Evolutionary conservation across 2,329 filamentous ascomycete genomes (phyloP).

Genomic region (Cladobotryum mycophilum): DNA sequence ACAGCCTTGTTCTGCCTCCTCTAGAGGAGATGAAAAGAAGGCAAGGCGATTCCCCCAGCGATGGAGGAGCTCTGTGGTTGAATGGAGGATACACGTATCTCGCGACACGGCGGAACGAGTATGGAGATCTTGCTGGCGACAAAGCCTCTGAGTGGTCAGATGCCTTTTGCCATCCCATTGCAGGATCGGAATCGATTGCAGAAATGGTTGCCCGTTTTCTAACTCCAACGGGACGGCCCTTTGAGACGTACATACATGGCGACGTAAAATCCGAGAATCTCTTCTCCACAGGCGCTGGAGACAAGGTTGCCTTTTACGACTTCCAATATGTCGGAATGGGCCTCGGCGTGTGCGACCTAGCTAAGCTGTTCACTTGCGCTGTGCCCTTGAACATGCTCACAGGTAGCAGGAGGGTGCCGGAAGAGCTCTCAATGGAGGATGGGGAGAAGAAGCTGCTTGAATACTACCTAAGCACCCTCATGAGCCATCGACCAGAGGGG

Average conservation of each 20-base stretch:
- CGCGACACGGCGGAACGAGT: slow-evolving; percentile 54
- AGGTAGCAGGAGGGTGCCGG: slow-evolving; percentile 20
- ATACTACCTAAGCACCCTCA: slow-evolving; percentile 39
- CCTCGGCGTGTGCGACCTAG: slow-evolving; percentile 58
- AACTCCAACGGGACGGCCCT: slow-evolving; percentile 35
- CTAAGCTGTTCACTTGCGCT: slow-evolving; percentile 62
- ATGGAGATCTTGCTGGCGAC: slow-evolving; percentile 39
- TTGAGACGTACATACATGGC: slow-evolving; percentile 58
- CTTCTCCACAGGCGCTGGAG: slow-evolving; percentile 46
- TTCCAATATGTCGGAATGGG: slow-evolving; percentile 64
- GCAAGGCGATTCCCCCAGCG: slow-evolving; percentile 3
- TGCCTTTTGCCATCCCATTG: slow-evolving; percentile 36
- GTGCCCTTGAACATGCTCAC: slow-evolving; percentile 50
- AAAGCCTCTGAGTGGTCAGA: slow-evolving; percentile 48
- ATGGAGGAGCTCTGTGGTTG: slow-evolving; percentile 43
- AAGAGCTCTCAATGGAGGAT: slow-evolving; percentile 40
- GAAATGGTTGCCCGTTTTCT: slow-evolving; percentile 49
- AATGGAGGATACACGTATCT: slow-evolving; percentile 67
- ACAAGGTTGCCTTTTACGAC: slow-evolving; percentile 57
- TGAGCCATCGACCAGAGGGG: slow-evolving; percentile 7
- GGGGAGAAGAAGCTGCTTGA: slow-evolving; percentile 47
- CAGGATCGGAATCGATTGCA: slow-evolving; percentile 33
- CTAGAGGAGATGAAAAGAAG: slow-evolving; percentile 43
- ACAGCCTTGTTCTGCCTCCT: slow-evolving; percentile 45
- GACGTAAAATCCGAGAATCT: slow-evolving; percentile 66